Evolutionary conservation across 1,284 basidiomycete genomes (phyloP).

Genomic region (Ustilago bromivora): DNA sequence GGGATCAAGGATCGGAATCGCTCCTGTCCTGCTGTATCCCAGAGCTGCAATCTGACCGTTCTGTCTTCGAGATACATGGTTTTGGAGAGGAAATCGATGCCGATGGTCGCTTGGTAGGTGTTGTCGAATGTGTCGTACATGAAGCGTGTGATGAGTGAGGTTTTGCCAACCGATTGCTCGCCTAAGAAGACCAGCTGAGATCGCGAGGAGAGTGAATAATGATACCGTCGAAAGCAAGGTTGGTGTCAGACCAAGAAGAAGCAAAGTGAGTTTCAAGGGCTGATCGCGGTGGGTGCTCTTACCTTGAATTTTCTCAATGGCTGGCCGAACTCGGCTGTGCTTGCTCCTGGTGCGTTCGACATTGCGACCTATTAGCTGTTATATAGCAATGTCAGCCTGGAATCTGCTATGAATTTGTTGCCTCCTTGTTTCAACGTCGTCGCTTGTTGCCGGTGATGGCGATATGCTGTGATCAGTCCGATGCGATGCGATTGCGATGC

Average conservation of each 20-base stretch:
- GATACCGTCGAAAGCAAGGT: not conserved
- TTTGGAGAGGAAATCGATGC: constrained; percentile 99
- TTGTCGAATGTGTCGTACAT: constrained; percentile 99
- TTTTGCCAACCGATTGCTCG: constrained; percentile 73
- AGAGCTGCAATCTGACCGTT: constrained; percentile 95
- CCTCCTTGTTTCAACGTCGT: too few species aligned
- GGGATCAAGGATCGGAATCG: constrained; percentile 97
- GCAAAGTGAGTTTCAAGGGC: not conserved
- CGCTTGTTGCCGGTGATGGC: too few species aligned
- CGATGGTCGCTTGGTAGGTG: constrained; percentile 99
- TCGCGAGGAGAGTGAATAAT: not conserved
- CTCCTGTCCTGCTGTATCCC: constrained; percentile 97
- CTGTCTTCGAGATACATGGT: constrained; percentile 99
- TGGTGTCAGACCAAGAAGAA: not conserved
- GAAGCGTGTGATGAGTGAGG: constrained; percentile 90
- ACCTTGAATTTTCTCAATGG: constrained; percentile 69
- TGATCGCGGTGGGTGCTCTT: not conserved
- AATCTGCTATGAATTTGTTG: not conserved
- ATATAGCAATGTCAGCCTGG: not conserved
- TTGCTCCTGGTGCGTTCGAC: constrained; percentile 51
- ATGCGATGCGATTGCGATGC: too few species aligned
- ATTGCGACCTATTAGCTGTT: constrained; percentile 10
- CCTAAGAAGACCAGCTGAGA: constrained; percentile 67
- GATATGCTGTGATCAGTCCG: too few species aligned
- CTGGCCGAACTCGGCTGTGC: constrained; percentile 65